Percentiles rank a stretch among this genome's conserved stretches.
phyloP scores from a whole-genome alignment of 1,139 yeast genomes.

The Arxiozyma telluris region DNA sequence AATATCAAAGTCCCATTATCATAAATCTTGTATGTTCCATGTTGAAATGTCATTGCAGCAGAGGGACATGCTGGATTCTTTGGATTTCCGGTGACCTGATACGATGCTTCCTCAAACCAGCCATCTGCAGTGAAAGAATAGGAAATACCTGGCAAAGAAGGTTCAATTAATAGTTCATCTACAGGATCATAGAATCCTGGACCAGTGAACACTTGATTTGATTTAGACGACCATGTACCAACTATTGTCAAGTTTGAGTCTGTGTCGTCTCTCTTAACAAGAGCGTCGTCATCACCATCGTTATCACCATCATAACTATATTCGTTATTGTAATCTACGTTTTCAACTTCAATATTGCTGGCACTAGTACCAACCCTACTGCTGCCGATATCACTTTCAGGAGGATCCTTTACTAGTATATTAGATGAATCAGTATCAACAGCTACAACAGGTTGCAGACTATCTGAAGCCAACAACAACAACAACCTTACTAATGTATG shows the following conservation, averaged over 20 bases:
- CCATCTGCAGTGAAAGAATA: slow-evolving; percentile 92
- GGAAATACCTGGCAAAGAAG: slow-evolving; percentile 88
- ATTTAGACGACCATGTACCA: slow-evolving; percentile 96
- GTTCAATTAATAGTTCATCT: slow-evolving; percentile 87
- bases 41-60: slow-evolving; percentile 79
- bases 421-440: neutral
- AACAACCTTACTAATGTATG: neutral
- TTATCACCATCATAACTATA: too few species aligned
- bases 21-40: slow-evolving; percentile 63
- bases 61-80: slow-evolving; percentile 69
- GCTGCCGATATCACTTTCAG: neutral
- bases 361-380: neutral
- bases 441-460: neutral
- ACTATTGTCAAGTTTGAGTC: slow-evolving; percentile 5
- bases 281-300: neutral
- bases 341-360: neutral
- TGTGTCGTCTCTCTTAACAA: neutral
- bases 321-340: neutral
- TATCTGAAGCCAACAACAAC: neutral
- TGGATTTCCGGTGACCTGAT: slow-evolving; percentile 67
- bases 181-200: slow-evolving; percentile 96
- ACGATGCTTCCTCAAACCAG: slow-evolving; percentile 78
- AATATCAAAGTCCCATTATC: slow-evolving; percentile 60
- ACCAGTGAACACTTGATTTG: slow-evolving; percentile 91
- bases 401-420: neutral